These are phyloP conservation scores for Magnaporthiopsis incrustans DNA, from an alignment of 2,329 filamentous ascomycete genomes.

Conservation along the genomic window DNA sequence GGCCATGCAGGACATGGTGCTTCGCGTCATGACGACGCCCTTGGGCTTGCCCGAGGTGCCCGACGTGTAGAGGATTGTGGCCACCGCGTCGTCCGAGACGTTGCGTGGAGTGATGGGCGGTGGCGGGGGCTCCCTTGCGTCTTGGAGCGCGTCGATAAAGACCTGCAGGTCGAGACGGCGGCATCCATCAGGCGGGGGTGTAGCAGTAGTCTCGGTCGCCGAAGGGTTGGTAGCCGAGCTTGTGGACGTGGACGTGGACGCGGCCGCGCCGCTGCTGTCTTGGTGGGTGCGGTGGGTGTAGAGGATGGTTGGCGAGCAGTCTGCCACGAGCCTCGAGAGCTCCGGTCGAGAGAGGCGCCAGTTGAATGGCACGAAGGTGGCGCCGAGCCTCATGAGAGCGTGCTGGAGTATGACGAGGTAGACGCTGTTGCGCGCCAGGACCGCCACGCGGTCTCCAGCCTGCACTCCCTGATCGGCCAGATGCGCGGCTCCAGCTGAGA, in stretches of 20 bases:
- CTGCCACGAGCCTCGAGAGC: not conserved
- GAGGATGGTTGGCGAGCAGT: slow-evolving; percentile 7
- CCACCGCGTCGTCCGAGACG: not conserved
- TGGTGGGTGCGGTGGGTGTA: not conserved
- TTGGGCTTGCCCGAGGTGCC: slow-evolving; percentile 9
- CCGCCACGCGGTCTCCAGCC: slow-evolving; percentile 8
- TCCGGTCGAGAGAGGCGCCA: slow-evolving; percentile 9
- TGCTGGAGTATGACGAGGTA: slow-evolving; percentile 8
- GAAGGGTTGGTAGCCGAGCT: not conserved
- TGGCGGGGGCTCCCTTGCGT: not conserved
- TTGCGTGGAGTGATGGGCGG: not conserved
- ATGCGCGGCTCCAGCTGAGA: not conserved
- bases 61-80: slow-evolving; percentile 9
- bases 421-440: slow-evolving; percentile 8
- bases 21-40: slow-evolving; percentile 8
- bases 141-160: not conserved
- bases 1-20: slow-evolving; percentile 6
- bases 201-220: not conserved
- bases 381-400: slow-evolving; percentile 7
- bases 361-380: slow-evolving; percentile 10
- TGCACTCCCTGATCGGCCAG: not conserved
- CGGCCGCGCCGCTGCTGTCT: not conserved
- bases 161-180: not conserved
- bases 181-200: not conserved
- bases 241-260: not conserved